Evolutionary conservation across 108 stramenopile genomes (phyloP), one percentile per base, ranked within the genome.

Genomic region (Aurantiochytrium sp.): DNA sequence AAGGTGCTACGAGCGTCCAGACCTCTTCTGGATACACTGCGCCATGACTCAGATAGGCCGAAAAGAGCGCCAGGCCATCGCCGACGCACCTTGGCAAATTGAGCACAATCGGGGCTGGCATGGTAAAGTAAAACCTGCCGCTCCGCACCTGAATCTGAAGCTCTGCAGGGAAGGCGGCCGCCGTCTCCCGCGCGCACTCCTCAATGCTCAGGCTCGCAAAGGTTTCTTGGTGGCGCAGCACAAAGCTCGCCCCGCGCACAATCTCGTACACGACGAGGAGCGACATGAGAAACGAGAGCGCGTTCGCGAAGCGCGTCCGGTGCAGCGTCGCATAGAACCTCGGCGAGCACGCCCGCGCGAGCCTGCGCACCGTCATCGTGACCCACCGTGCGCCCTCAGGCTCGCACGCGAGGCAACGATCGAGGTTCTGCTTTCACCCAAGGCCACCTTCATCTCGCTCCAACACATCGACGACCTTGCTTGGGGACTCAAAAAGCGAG

Each of bases 221-320:
- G 4, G 51, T 83, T 12, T 53, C 51, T 6, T 8, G 12, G 51
- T 83, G 19, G 23, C 76, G 19, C 51, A 18, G 43, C 18, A 83
- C 45, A 45, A 83, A 83, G 25, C 76, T 21, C 19, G 51, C 45
- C 23, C 45, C 44, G n/a, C 76, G 76, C 45, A 53, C 12, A 0
- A 83, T 53, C 51, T 83, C 76, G 76, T 83, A 83, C 76, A 18
- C 45, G 43, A 53, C 76, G n/a, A 83, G 51, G 25, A 83, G 76
- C 76, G 18, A 43, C 76, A 35, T 45, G 12, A 83, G 51, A 45
- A 53, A 83, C 51, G 14, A 18, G 0, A 47, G 51, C 25, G 49
- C 51, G n/a, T 53, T 35, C 76, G 49, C 49, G 51, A 83, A 53
- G 51, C 51, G 45, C 45, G 23, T 53, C 1, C 51, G 49, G 76